Evolutionary conservation across 2,329 filamentous ascomycete species (phyloP), one percentile per base, ranked within the genome.

Genomic region (Helotiales sp.): DNA sequence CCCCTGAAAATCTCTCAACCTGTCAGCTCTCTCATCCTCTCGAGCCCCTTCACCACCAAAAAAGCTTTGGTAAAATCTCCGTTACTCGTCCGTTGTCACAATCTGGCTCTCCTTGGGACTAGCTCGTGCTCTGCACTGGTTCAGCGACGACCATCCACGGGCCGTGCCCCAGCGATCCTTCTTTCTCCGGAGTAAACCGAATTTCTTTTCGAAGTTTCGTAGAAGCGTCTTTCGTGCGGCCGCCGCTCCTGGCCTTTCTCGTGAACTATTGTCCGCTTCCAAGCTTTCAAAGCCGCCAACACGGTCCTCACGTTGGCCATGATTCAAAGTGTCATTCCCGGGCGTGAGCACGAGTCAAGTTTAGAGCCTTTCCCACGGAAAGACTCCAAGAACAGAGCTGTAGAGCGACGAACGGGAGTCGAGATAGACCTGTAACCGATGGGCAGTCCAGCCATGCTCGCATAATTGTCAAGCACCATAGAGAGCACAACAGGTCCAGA

Each of bases 1-100:
- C 44, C 52, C 52, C 46, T 44, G 40, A 55, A 19, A n/a, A 27
- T 55, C 52, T 22, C 33, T 31, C 27, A 17, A 17, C 10, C 19
- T 30, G 17, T 48, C 46, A 27, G 22, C 25, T 48, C 15, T 27
- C 15, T 22, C 19, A 15, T 30, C 46, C 46, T 48, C 25, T 30
- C 17, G 19, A 48, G 46, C 13, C n/a, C n/a, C n/a, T n/a, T n/a
- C n/a, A n/a, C n/a, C n/a, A n/a, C n/a, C n/a, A n/a, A n/a, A n/a
- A n/a, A n/a, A n/a, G n/a, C n/a, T n/a, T n/a, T n/a, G n/a, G n/a
- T n/a, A n/a, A n/a, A n/a, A n/a, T n/a, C n/a, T n/a, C n/a, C n/a
- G n/a, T n/a, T n/a, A n/a, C n/a, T n/a, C n/a, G n/a, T n/a, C n/a
- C n/a, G n/a, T 17, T 22, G 17, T 24, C 40, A 12, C 3, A 17